Evolutionary conservation across 129 eudicot genomes (phyloP).

Genomic region (Ambrosia trifida): DNA sequence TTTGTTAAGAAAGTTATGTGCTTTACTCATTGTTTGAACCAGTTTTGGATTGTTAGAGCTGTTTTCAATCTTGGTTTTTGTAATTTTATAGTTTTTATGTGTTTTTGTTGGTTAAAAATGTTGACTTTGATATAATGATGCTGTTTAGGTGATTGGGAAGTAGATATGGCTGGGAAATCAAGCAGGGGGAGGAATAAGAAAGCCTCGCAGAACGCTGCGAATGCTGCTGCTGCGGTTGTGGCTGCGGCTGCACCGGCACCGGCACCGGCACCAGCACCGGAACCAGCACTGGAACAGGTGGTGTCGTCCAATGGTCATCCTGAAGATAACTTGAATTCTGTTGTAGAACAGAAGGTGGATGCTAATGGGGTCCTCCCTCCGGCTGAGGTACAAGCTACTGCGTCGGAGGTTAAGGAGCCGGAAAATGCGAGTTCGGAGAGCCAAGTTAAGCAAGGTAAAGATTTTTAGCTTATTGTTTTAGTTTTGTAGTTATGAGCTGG

Average conservation of each 20-base stretch:
- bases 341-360: constrained; percentile 35
- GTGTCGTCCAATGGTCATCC: constrained; percentile 45
- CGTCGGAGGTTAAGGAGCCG: constrained; percentile 45
- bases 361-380: constrained; percentile 51
- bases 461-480: constrained; percentile 6
- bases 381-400: constrained; percentile 30
- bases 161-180: constrained; percentile 87
- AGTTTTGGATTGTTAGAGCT: background rate
- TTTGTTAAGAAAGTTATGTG: background rate
- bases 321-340: constrained; percentile 30
- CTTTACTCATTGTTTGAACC: background rate
- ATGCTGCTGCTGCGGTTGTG: background rate
- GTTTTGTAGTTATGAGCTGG: background rate
- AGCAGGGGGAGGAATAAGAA: constrained; percentile 73
- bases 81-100: background rate
- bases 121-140: constrained; percentile 1
- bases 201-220: constrained; percentile 42
- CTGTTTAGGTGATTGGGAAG: constrained; percentile 35
- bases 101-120: background rate
- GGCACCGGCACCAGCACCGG: too few species aligned
- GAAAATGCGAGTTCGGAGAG: constrained; percentile 41
- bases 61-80: background rate
- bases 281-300: background rate
- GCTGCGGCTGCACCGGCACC: constrained; percentile 26
- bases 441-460: constrained; percentile 71